These are phyloP conservation scores for Amanita subjunquillea DNA, from an alignment of 768 basidiomycete genomes.

Conservation along the genomic window DNA sequence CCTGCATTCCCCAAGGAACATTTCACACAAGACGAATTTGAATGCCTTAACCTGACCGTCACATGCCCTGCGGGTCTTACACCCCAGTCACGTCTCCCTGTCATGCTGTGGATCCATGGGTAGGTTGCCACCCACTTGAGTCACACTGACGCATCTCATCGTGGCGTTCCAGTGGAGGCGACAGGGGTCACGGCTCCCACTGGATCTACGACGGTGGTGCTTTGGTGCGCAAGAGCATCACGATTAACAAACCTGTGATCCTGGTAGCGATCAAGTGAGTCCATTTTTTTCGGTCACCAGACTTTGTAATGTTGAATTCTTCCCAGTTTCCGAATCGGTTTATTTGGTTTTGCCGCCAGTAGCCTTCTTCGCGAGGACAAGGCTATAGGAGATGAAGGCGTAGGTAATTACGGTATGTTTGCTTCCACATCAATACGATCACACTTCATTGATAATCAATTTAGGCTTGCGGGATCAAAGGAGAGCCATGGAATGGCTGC, in stretches of 20 bases:
- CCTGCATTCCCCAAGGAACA: slow-evolving; percentile 41
- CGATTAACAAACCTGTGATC: slow-evolving; percentile 53
- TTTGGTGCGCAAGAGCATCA: slow-evolving; percentile 59
- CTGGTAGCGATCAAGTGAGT: slow-evolving; percentile 69
- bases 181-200: slow-evolving; percentile 65
- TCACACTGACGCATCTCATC: slow-evolving; percentile 6
- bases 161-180: slow-evolving; percentile 43
- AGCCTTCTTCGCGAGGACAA: slow-evolving; percentile 56
- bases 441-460: slow-evolving; percentile 6
- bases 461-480: slow-evolving; percentile 57
- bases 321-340: slow-evolving; percentile 61
- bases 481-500: slow-evolving; percentile 53
- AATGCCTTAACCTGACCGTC: slow-evolving; percentile 74
- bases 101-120: slow-evolving; percentile 88
- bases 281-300: not conserved
- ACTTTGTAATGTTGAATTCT: not conserved
- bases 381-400: slow-evolving; percentile 53
- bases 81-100: slow-evolving; percentile 47
- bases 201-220: slow-evolving; percentile 73
- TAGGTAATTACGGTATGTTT: slow-evolving; percentile 65
- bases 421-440: not conserved
- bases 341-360: slow-evolving; percentile 73
- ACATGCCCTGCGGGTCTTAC: slow-evolving; percentile 56
- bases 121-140: slow-evolving; percentile 21
- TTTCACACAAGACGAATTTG: slow-evolving; percentile 62